Percentiles rank a stretch among this genome's conserved stretches.
These are phyloP conservation scores for Penicillium verrucosum DNA, from an alignment of 2,329 filamentous ascomycete genomes.

Conservation along the genomic window DNA sequence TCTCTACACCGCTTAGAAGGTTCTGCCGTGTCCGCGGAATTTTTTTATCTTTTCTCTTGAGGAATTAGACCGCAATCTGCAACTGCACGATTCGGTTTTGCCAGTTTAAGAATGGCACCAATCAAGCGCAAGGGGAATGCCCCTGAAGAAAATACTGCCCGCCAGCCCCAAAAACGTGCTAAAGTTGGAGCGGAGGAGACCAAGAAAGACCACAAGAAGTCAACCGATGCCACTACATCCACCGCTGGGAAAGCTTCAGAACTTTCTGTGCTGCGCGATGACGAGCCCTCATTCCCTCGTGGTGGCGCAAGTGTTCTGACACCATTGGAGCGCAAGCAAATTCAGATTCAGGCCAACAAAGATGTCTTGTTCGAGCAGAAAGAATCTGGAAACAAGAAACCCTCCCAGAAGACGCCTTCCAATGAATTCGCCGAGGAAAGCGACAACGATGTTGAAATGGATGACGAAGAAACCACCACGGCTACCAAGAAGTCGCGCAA, in stretches of 20 bases:
- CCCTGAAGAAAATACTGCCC: constrained; percentile 34
- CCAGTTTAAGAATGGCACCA: constrained; percentile 40
- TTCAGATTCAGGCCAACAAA: constrained; percentile 85
- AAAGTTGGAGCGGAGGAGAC: constrained; percentile 37
- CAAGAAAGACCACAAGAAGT: constrained; percentile 36
- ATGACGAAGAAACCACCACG: constrained; percentile 41
- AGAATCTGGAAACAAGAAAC: constrained; percentile 47
- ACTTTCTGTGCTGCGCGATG: constrained; percentile 58
- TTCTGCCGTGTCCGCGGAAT: constrained; percentile 26
- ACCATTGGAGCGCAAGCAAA: constrained; percentile 92
- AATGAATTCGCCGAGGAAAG: constrained; percentile 59
- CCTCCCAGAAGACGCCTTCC: constrained; percentile 39
- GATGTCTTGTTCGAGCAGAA: constrained; percentile 89
- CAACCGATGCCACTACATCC: constrained; percentile 21
- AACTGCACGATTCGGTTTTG: constrained; percentile 25
- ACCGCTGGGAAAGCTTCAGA: constrained; percentile 33
- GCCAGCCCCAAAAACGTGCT: constrained; percentile 41
- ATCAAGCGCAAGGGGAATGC: constrained; percentile 46
- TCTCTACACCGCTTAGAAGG: constrained; percentile 11
- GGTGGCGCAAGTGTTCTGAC: constrained; percentile 88
- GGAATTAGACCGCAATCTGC: constrained; percentile 26
- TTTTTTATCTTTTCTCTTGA: constrained; percentile 27
- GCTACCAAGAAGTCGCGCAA: constrained; percentile 40
- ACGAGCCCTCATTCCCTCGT: constrained; percentile 87
- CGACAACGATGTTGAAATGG: constrained; percentile 53